Percentiles rank a stretch among this genome's conserved stretches.
Evolutionary conservation across 257 asterid genomes (phyloP).

Genomic region (Scutellaria barbata): DNA sequence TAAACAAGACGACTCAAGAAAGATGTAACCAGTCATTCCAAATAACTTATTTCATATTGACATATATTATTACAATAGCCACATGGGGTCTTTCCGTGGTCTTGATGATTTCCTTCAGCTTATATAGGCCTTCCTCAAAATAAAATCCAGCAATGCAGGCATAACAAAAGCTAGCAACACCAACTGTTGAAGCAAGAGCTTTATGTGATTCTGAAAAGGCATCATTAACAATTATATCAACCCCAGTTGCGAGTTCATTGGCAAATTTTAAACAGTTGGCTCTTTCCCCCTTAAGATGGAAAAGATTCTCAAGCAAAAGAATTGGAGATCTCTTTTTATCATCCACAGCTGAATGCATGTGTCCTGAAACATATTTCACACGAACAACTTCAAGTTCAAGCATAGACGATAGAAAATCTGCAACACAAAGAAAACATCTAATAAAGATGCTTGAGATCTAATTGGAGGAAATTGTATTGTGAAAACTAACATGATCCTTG

Average conservation of each 20-base stretch:
- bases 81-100: conserved; percentile 59
- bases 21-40: not conserved
- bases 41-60: conserved; percentile 26
- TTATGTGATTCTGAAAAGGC: conserved; percentile 83
- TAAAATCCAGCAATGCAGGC: conserved; percentile 79
- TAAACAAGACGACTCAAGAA: conserved; percentile 22
- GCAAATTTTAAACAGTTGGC: conserved; percentile 75
- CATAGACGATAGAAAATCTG: conserved; percentile 67
- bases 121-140: conserved; percentile 67
- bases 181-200: conserved; percentile 89
- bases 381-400: conserved; percentile 75
- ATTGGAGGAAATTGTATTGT: not conserved
- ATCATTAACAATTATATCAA: conserved; percentile 88
- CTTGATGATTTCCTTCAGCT: conserved; percentile 61
- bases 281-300: conserved; percentile 63
- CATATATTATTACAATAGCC: conserved; percentile 67
- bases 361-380: conserved; percentile 42
- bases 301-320: conserved; percentile 74
- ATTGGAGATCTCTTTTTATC: conserved; percentile 43
- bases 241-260: conserved; percentile 62
- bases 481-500: conserved; percentile 31
- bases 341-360: conserved; percentile 40
- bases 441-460: conserved; percentile 21
- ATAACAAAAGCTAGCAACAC: conserved; percentile 68
- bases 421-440: conserved; percentile 35